Evolutionary conservation across 2,329 filamentous ascomycete species (phyloP), one percentile per base, ranked within the genome.

Genomic region (Alternaria burnsii): DNA sequence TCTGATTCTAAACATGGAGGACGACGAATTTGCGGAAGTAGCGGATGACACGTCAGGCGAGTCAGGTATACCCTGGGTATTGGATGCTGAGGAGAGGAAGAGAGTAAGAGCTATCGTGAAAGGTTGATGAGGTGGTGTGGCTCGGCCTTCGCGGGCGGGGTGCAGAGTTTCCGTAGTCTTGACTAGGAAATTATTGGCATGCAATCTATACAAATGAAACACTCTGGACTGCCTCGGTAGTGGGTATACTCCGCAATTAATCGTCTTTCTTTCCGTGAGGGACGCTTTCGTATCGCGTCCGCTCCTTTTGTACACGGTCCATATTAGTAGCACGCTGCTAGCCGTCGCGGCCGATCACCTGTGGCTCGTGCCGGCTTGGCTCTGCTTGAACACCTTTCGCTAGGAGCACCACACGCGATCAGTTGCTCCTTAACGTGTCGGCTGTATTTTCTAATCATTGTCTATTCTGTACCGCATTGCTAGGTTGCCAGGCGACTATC

Each of bases 1-100:
- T 58, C 88, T 96, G 83, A 88, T 97, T 16, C 89, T 94, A 75
- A 94, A 94, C 69, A 96, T 97, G 93, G 94, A 97, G 76, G 92
- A 95, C 34, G 94, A 97, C 59, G 94, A 97, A 79, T 97, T 93
- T 91, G 91, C 94, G 48, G 93, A 95, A 78, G 79, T 94, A 40
- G 76, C 80, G 40, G 73, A 78, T 7, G 80, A 84, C 41, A 79
- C 83, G 32, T 76, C 80, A 50, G 75, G 78, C 61, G 84, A 86
- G 55, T 80, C 84, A 14, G 90, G 87, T 11, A 88, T 95, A 73
- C 84, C 85, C 52, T 93, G 91, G 91, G 85, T 89, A 46, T 71
- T 94, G 64, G 89, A 85, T 59, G 84, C 85, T 42, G 92, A 94
- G 58, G 93, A 97, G 81, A 88, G 91, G 75, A 84, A 83, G 66